Conservation (phyloP, 1,139 yeast genomes). For the Kluyveromyces sp. region DNA sequence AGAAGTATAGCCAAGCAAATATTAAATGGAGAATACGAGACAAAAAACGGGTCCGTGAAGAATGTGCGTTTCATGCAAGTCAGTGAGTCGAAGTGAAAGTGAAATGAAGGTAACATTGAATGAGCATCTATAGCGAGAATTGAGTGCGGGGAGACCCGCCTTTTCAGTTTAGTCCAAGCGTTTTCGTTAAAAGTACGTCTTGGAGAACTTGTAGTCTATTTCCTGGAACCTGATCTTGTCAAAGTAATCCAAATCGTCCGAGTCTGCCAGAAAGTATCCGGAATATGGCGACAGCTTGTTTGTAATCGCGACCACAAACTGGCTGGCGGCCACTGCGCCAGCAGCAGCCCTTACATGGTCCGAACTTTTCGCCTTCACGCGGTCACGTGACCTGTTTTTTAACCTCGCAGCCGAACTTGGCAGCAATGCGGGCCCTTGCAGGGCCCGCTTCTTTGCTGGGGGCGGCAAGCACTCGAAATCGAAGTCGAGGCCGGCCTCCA, state of each 20-base stretch:
- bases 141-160: too few relatives aligned
- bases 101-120: background rate
- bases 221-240: slow-evolving; percentile 32
- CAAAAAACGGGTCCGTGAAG: background rate
- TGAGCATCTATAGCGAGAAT: background rate
- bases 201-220: slow-evolving; percentile 30
- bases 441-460: background rate
- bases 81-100: background rate
- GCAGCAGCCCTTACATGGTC: too few relatives aligned
- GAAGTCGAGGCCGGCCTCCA: background rate
- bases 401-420: background rate
- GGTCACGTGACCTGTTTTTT: background rate
- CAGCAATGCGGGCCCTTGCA: background rate
- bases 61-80: background rate
- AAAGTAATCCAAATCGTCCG: slow-evolving; percentile 24
- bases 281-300: slow-evolving; percentile 22
- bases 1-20: background rate
- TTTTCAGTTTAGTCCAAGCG: background rate
- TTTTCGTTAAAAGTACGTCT: slow-evolving; percentile 21
- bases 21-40: background rate
- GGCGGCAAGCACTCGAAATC: slow-evolving; percentile 1
- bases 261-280: slow-evolving; percentile 19
- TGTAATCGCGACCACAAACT: slow-evolving; percentile 17
- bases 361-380: too few relatives aligned
- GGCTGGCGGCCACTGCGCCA: slow-evolving; percentile 1